Percentiles rank a stretch among this genome's conserved stretches.
These are phyloP conservation scores for Lentinula aciculospora DNA, from an alignment of 768 basidiomycete genomes.

Conservation along the genomic window DNA sequence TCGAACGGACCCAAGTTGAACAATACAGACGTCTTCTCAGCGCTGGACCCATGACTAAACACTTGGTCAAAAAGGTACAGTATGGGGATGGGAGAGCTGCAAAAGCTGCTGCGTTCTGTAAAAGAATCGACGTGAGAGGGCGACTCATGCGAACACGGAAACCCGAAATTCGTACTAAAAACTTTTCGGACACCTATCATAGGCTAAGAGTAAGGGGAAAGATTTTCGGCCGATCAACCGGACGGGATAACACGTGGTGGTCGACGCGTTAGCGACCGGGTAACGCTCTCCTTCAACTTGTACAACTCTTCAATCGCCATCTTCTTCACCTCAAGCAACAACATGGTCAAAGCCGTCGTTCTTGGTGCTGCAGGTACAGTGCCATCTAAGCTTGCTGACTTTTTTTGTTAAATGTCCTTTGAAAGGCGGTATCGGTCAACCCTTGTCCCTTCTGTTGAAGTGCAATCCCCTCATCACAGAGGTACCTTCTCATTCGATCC, in stretches of 20 bases:
- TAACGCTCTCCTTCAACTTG: not conserved
- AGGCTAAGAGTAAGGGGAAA: not conserved
- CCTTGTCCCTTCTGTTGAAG: constrained; percentile 90
- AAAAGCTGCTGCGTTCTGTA: too few relatives aligned
- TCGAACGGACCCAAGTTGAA: too few relatives aligned
- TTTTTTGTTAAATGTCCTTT: constrained; percentile 9
- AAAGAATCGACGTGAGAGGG: too few relatives aligned
- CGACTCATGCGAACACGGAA: too few relatives aligned
- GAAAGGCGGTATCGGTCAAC: constrained; percentile 94
- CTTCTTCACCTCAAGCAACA: not conserved
- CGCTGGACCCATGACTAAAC: too few relatives aligned
- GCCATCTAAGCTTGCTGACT: constrained; percentile 3
- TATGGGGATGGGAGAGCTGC: too few relatives aligned
- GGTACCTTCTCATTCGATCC: constrained; percentile 29
- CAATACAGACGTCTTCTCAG: too few relatives aligned
- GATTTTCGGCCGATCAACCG: not conserved
- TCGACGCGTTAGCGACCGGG: not conserved
- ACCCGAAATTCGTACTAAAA: too few relatives aligned
- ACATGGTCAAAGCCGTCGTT: constrained; percentile 74
- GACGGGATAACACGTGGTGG: not conserved
- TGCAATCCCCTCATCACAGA: constrained; percentile 73
- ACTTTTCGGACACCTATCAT: too few relatives aligned
- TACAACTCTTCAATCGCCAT: not conserved
- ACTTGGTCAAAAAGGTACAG: too few relatives aligned
- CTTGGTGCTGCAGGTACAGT: constrained; percentile 87